A percentile compares a stretch with the other conserved stretches of the same genome.
phyloP scores from a whole-genome alignment of 148 eudicot species.

The Camellia granthamiana region DNA sequence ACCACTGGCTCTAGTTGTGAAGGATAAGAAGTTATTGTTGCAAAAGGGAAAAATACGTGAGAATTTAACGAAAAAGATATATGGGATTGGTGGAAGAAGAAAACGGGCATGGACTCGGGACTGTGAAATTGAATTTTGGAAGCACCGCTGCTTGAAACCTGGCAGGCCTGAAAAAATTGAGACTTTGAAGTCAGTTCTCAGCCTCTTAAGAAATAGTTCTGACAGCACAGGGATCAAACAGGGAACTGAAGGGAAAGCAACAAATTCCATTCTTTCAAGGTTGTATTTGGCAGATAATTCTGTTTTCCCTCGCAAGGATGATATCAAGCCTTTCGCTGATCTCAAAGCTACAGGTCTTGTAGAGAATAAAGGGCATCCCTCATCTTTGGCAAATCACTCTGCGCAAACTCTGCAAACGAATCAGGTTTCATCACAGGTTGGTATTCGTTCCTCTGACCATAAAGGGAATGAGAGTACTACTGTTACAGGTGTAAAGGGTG shows the following conservation, averaged over 20 bases:
- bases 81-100: slow-evolving; percentile 71
- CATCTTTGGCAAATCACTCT: slow-evolving; percentile 22
- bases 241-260: slow-evolving; percentile 33
- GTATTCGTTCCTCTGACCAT: slow-evolving; percentile 21
- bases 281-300: slow-evolving; percentile 89
- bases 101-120: slow-evolving; percentile 83
- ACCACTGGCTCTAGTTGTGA: slow-evolving; percentile 45
- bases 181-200: slow-evolving; percentile 75
- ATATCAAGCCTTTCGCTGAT: slow-evolving; percentile 71
- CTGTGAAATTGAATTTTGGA: slow-evolving; percentile 96
- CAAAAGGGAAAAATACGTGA: slow-evolving; percentile 93
- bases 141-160: slow-evolving; percentile 68
- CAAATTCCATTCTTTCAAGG: slow-evolving; percentile 78
- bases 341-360: slow-evolving; percentile 39
- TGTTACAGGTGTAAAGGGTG: slow-evolving; percentile 28
- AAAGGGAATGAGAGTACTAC: slow-evolving; percentile 27
- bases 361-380: slow-evolving; percentile 26
- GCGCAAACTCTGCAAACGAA: slow-evolving; percentile 18
- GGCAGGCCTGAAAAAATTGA: slow-evolving; percentile 76
- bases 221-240: slow-evolving; percentile 28
- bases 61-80: slow-evolving; percentile 84
- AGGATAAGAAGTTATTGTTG: slow-evolving; percentile 61
- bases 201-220: slow-evolving; percentile 51
- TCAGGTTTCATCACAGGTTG: slow-evolving; percentile 24
- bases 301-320: slow-evolving; percentile 82